Evolutionary conservation across 768 basidiomycete genomes (phyloP), one percentile per base, ranked within the genome.

Genomic region (Boletus barrowsii): DNA sequence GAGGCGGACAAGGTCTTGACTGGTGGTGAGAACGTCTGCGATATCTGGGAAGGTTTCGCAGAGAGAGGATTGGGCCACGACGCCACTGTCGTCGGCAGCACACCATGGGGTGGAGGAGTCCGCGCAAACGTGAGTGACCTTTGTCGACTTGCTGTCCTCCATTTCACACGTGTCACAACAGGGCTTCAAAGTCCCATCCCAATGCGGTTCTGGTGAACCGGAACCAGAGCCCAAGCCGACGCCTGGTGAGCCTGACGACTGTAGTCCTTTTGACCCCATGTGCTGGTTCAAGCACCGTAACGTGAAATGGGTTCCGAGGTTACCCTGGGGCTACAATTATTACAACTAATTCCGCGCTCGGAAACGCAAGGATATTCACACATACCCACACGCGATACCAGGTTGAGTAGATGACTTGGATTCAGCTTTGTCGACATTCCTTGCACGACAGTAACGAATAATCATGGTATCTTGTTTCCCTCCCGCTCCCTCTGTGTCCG

Each of bases 71-170:
- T 98, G 44, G 95, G 95, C 4, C 66, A 75, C 11, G 86, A 93
- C 62, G 90, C 96, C 4, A 73, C 60, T 15, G 82, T 98, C 39
- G 74, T 81, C 30, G 88, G 90, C 48, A 75, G 80, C 54, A 91
- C 90, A 9, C 93, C 93, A 17, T 97, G 94, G 94, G 94, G 94
- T 64, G 92, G 93, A 80, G 94, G 93, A 54, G 73, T 90, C 49
- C 80, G 94, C 57, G 79, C 77, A 17, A 82, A 93, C 61, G 89
- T 79, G 64, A 58, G 73, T 62, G 2, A 1, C 14, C n/a, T 11
- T 3, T 13, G 4, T 30, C 29, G 4, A n/a, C n/a, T 30, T 37
- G 53, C 42, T 33, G 1, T 4, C 10, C 11, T 36, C 2, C 22
- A 22, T 14, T 26, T 64, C 11, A 64, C 30, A 4, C 7, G 24